A percentile compares a stretch with the other conserved stretches of the same genome.
These are phyloP conservation scores for Entrophospora sp. DNA, from an alignment of 192 early-diverging fungal species.

Conservation along the genomic window DNA sequence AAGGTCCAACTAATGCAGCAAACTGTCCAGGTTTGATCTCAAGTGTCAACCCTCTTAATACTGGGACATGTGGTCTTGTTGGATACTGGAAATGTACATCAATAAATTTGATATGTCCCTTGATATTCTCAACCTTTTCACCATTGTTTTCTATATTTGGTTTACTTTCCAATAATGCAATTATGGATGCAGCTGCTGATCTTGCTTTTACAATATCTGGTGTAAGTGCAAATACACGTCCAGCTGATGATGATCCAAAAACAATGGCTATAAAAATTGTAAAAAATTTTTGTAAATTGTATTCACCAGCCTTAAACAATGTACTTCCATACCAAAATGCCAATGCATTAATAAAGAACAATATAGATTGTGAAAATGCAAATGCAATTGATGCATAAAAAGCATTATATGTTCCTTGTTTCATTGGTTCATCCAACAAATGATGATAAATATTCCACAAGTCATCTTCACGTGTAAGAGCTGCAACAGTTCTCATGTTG, in stretches of 20 bases:
- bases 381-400: slow-evolving; percentile 32
- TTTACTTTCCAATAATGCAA: slow-evolving; percentile 38
- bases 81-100: slow-evolving; percentile 49
- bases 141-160: slow-evolving; percentile 38
- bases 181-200: slow-evolving; percentile 44
- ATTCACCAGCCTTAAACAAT: slow-evolving; percentile 17
- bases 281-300: slow-evolving; percentile 24
- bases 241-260: slow-evolving; percentile 32
- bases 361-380: slow-evolving; percentile 36
- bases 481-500: slow-evolving; percentile 67
- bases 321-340: slow-evolving; percentile 41
- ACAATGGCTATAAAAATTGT: slow-evolving; percentile 27
- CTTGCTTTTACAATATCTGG: slow-evolving; percentile 55
- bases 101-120: slow-evolving; percentile 23
- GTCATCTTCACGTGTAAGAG: slow-evolving; percentile 44
- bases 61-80: slow-evolving; percentile 47
- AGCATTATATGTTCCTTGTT: slow-evolving; percentile 27
- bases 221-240: slow-evolving; percentile 36
- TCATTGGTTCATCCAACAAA: slow-evolving; percentile 34
- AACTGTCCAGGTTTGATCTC: slow-evolving; percentile 52
- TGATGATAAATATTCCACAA: slow-evolving; percentile 35
- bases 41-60: slow-evolving; percentile 49
- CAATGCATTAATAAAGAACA: slow-evolving; percentile 37
- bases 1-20: slow-evolving; percentile 70
- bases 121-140: slow-evolving; percentile 22